Evolutionary conservation across 371 early-diverging fungal species (phyloP), one percentile per base, ranked within the genome.

Genomic region (Gilbertella persicaria): DNA sequence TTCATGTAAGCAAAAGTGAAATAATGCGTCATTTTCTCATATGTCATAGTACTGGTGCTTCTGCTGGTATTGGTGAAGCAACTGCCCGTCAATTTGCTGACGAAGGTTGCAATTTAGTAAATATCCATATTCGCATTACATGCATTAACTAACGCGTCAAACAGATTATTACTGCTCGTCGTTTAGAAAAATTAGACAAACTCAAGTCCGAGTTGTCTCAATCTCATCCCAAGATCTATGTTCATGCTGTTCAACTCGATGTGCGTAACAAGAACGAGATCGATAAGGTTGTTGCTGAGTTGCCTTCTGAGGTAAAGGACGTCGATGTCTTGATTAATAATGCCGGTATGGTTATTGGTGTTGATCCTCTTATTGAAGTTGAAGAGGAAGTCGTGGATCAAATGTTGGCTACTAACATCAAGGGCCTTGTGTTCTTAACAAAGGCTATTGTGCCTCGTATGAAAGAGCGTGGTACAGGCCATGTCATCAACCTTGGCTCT

Each of bases 391-490:
- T 76, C 9, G 78, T 91, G 59, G 89, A 96, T 59, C 75, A 82
- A 43, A 90, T 95, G 86, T 59, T 97, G 37, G 89, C 90, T 47
- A 95, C 95, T 38, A 97, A 97, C 62, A 85, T 96, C 58, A 94
- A 95, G 64, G 96, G 92, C 1, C 69, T 90, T 0, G 61, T 90
- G 9, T 85, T 83, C 46, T 85, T 90, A 6, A 91, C 93, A n/a
- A 87, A 93, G 52, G 91, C 92, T 1, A 77, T 93, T 12, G 59
- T 96, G n/a, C 89, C 88, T 1, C 73, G 79, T 4, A 94, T 97
- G 94, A 90, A 87, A 66, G 71, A 75, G 35, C 71, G 89, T 0
- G 72, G 82, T 48, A 49, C 55, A 2, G 97, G 97, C 2, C 89
- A 92, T 65, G 84, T 96, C 45, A 90, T 97, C 49, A 96, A 94